Evolutionary conservation across 331 rosid genomes (phyloP).

Genomic region (Rhamnella rubrinervis): DNA sequence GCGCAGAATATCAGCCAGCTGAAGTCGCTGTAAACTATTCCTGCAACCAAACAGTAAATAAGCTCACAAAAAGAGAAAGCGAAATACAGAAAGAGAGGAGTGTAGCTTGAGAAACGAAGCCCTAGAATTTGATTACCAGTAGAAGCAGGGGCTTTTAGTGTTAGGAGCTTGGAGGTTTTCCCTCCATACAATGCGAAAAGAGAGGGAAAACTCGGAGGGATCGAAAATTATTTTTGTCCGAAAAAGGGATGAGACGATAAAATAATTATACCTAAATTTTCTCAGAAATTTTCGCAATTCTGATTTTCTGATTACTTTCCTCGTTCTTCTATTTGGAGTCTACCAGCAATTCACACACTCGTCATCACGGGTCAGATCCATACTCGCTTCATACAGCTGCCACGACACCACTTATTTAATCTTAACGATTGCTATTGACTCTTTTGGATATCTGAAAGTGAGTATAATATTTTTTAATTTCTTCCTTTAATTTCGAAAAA

Average conservation of each 20-base stretch:
- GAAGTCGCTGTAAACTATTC: constrained; percentile 7
- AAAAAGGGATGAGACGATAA: constrained; percentile 38
- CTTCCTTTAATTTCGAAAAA: constrained; percentile 13
- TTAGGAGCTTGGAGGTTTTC: constrained; percentile 40
- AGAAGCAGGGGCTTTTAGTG: constrained; percentile 26
- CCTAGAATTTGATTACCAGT: constrained; percentile 45
- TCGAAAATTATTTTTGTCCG: constrained; percentile 48
- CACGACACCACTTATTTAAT: constrained; percentile 12
- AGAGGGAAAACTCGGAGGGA: constrained; percentile 80
- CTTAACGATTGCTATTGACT: background rate
- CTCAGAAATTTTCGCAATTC: background rate
- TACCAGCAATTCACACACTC: background rate
- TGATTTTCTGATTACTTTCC: background rate
- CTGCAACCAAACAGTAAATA: constrained; percentile 7
- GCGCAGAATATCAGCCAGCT: constrained; percentile 18
- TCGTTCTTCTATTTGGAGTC: background rate
- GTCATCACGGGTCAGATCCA: background rate
- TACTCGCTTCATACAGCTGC: constrained; percentile 11
- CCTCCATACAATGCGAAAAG: constrained; percentile 78
- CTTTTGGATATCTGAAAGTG: background rate
- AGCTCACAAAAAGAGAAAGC: constrained; percentile 6
- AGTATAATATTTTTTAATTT: background rate
- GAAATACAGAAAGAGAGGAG: constrained; percentile 7
- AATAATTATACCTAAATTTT: constrained; percentile 16
- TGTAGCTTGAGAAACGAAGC: constrained; percentile 39